Percentiles rank a stretch among this genome's conserved stretches.
Evolutionary conservation across 257 asterid genomes (phyloP).

Genomic region (Gentiana straminea): DNA sequence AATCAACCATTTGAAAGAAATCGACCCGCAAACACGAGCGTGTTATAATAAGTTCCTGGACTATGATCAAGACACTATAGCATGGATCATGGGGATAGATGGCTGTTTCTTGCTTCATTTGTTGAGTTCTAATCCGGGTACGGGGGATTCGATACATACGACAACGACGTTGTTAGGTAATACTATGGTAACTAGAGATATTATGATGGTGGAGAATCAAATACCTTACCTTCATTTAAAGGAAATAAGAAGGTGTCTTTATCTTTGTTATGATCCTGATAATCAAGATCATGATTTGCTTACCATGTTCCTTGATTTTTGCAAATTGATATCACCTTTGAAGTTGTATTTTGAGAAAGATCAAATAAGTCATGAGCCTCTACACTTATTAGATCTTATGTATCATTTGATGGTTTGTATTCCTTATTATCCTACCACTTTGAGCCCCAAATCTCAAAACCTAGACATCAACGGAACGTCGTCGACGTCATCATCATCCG

Average conservation of each 20-base stretch:
- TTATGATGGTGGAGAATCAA: constrained; percentile 41
- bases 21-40: constrained; percentile 26
- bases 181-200: constrained; percentile 18
- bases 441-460: not conserved
- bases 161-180: constrained; percentile 9
- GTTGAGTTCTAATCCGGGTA: constrained; percentile 1
- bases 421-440: not conserved
- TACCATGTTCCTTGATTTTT: constrained; percentile 10
- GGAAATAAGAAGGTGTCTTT: constrained; percentile 11
- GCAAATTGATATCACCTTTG: constrained; percentile 23
- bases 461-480: not conserved
- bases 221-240: constrained; percentile 22
- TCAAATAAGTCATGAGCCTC: not conserved
- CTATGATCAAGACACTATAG: constrained; percentile 25
- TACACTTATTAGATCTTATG: constrained; percentile 30
- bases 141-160: constrained; percentile 1
- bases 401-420: constrained; percentile 16
- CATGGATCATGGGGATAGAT: constrained; percentile 37
- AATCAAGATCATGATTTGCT: not conserved
- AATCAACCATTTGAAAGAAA: constrained; percentile 14
- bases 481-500: not conserved
- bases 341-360: constrained; percentile 4
- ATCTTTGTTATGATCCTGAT: constrained; percentile 1
- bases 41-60: constrained; percentile 35
- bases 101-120: constrained; percentile 28